Percentiles rank a stretch among this genome's conserved stretches.
Conservation (phyloP, 2,329 filamentous ascomycete species). For the Pestalotiopsis sp. region DNA sequence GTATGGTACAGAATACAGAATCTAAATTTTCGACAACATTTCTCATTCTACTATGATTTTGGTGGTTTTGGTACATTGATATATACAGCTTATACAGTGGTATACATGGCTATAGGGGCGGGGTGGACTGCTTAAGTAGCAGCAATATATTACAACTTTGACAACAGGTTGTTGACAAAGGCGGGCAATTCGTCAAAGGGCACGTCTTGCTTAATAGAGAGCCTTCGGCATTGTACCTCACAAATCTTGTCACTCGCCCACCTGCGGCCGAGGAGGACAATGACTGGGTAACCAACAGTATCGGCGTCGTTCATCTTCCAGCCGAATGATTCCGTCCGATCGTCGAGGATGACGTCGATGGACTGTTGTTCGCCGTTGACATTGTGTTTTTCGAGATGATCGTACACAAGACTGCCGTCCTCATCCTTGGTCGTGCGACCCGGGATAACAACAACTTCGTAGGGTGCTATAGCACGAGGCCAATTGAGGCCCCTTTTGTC, state of each 20-base stretch:
- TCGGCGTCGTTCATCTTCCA: slow-evolving; percentile 95
- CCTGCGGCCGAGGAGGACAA: slow-evolving; percentile 75
- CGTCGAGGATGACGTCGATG: slow-evolving; percentile 74
- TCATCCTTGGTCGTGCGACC: slow-evolving; percentile 47
- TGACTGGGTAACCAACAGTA: slow-evolving; percentile 82
- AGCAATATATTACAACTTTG: slow-evolving; percentile 46
- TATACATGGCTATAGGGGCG: neutral
- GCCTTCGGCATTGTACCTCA: slow-evolving; percentile 78
- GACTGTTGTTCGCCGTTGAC: slow-evolving; percentile 14
- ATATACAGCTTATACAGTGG: neutral
- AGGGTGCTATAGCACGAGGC: slow-evolving; percentile 86
- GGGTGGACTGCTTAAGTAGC: neutral
- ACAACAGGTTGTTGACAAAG: slow-evolving; percentile 50
- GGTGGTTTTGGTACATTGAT: neutral
- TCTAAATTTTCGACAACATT: neutral
- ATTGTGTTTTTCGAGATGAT: slow-evolving; percentile 47
- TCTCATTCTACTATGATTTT: neutral
- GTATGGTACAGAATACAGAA: neutral
- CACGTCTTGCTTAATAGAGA: slow-evolving; percentile 65
- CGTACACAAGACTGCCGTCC: slow-evolving; percentile 61
- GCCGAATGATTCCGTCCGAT: slow-evolving; percentile 66
- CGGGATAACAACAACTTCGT: slow-evolving; percentile 71
- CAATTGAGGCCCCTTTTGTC: slow-evolving; percentile 81
- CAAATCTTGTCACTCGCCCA: slow-evolving; percentile 64
- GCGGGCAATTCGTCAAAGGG: slow-evolving; percentile 48